Evolutionary conservation across 208 protist genomes (phyloP), one percentile per base, ranked within the genome.

Genomic region (Endotrypanum monterogeii): DNA sequence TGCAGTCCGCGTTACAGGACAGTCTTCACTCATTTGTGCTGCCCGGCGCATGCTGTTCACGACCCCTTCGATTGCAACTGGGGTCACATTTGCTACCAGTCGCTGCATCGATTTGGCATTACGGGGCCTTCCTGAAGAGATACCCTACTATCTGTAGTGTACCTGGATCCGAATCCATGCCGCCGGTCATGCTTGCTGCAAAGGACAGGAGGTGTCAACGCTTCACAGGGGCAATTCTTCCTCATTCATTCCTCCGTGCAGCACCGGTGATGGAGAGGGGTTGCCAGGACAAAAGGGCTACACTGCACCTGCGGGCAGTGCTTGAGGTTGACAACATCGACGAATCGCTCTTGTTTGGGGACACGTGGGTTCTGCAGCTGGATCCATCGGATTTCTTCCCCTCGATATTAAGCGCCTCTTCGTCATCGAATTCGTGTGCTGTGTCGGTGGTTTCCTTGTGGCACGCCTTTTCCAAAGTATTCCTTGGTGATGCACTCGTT

Each of bases 291-390:
- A 8, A 7, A 20, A 28, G 35, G 8, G 1, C 60, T 5, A 68
- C 46, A 18, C 63, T 68, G 63, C 63, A 68, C 23, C 63, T 68
- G 30, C 63, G 63, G 28, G 82, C 82, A 9, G 71, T 87, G 41
- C 54, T 95, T 9, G 50, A 58, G 14, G 70, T 80, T 18, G 67
- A 76, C 7, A 23, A 65, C 0, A 71, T 95, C 16, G 81, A 89
- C 41, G 90, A 95, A 46, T 69, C 78, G 8, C 51, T 78, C 25
- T 56, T 95, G 46, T 88, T 80, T 52, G 90, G 86, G 0, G 83
- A 91, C 67, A 79, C 80, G 30, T 93, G 88, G 90, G 50, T 85
- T 18, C 54, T 94, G 16, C 25, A 51, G 16, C 63, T 66, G 63
- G 72, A 76, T 23, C 7, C 48, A 57, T 69, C 48, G 48, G 39